Evolutionary conservation across 2,329 filamentous ascomycete species (phyloP), one percentile per base, ranked within the genome.

Genomic region (Penicillium occitanis): DNA sequence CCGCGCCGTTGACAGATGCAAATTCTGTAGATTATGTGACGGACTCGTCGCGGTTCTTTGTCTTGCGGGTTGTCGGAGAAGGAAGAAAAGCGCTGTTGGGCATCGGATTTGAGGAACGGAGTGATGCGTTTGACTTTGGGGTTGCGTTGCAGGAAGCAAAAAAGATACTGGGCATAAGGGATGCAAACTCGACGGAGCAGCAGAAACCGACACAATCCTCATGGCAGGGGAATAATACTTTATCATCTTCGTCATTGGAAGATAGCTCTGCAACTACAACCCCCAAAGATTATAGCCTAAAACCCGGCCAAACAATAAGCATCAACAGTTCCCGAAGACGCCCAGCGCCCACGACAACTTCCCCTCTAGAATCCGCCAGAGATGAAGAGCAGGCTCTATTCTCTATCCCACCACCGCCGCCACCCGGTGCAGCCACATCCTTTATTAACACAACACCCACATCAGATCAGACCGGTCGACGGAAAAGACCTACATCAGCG

Each of bases 251-350:
- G 13, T 35, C 19, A 28, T 57, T 35, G 7, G 46, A 35, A 5
- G 11, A 17, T 35, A 14, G 30, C 11, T 30, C 53, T 22, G 5
- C 60, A 6, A 13, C 35, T 19, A 35, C 17, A 7, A 33, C 48
- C 1, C 57, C 67, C 79, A 87, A 86, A 70, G 92, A 96, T 73
- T 93, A 92, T 74, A 93, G 91, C 73, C 77, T 97, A 69, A 96
- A 96, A 77, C 92, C 93, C 67, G 92, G 92, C 11, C 90, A 97
- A 83, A 96, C 91, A 19, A 96, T 96, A 71, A 92, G 89, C 28
- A 88, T 96, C 69, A 91, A 91, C 75, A 84, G 95, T 61, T 88
- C 87, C 4, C 87, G 87, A 25, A 85, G 82, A 81, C 68, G 83
- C 78, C 67, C 65, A 13, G 65, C 25, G 25, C 44, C 61, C 2